Base-by-base conservation (phyloP, 2,329 filamentous ascomycete species). In the Ophiosphaerella korrae region DNA sequence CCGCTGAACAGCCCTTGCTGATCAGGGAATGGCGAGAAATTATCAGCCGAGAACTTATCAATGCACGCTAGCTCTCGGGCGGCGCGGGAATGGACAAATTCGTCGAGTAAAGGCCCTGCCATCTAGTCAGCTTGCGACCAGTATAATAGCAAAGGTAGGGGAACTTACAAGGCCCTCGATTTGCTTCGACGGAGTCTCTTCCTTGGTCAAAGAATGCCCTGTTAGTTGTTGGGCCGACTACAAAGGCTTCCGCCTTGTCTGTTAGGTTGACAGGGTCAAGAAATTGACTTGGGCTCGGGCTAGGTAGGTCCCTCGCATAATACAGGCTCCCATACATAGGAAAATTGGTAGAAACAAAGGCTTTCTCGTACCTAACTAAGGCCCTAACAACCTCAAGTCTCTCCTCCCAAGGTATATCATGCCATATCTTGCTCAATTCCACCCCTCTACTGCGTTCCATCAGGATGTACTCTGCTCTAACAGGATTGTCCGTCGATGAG, bases 381-480 rank as follows among this genome's bases (percentile, higher is more conserved):
- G 52, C 47, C 37, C 38, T 51, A 32, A 58, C 35, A 45, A 61
- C 18, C 39, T 56, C 50, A 41, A 53, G 45, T 48, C 47, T 53
- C 44, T 61, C 42, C 33, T 53, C 38, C 41, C 45, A 49, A 49
- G 50, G 13, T 43, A 61, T 53, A 23, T 51, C 38, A 32, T 51
- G 24, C 55, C 53, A 58, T 39, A 61, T 23, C 42, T 53, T 54
- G 24, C 45, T 48, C 37, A 59, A 50, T 42, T 59, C 53, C 31
- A 59, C 41, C 35, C 58, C 58, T 51, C 24, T 14, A 47, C 48
- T 55, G 42, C 46, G 50, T 50, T 57, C 51, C 48, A 59, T 57
- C 5, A 70, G 18, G 24, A 64, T 63, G 50, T 67, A 70, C 50
- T 70, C 64, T 21, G 60, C 56, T 41, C 53, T 48, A 31, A 66